Base-by-base conservation (phyloP, 148 eudicot genomes). In the Gaultheria prostrata region DNA sequence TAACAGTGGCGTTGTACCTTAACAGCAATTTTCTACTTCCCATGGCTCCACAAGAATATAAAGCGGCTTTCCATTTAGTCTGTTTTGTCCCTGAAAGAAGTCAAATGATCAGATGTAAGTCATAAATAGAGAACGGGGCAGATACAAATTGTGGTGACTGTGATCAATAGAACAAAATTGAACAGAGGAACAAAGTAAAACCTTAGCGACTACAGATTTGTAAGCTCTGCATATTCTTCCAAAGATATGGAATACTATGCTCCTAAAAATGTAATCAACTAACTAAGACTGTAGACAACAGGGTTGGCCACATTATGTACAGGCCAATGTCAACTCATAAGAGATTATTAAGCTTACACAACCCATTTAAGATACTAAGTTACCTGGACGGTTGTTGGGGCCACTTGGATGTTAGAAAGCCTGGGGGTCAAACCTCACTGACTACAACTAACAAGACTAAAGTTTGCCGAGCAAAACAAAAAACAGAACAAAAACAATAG, bases 41-140 rank as follows among this genome's bases (percentile, higher is more conserved):
- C 92, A 89, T 35, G 98, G 98, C 88, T 90, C 95, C 56, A 94
- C 95, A 0, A 94, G 94, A 30, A 92, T 90, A 82, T 92, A 94
- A 6, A 94, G 91, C 8, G 92, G 93, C 61, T 85, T 91, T 43
- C 98, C 94, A 32, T 86, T 88, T 71, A 88, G 77, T 87, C 89
- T 91, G 81, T 85, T 85, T 51, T 92, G 89, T 5, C 88, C 95
- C 95, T 92, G 89, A 43, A 82, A 46, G 45, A 57, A 9, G 30
- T 26, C 43, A 39, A 82, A 43, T 45, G 39, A 14, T n/a, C 57
- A 9, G 14, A 78, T 21, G 26, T 20, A 35, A 73, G 50, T 43
- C 28, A 43, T 73, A 35, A 8, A 71, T 33, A 45, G 46, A 33
- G 35, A 67, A 67, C 33, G 12, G 32, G 30, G 48, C 43, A 69